phyloP scores from a whole-genome alignment of 768 basidiomycete species.

The Epithele typhae region DNA sequence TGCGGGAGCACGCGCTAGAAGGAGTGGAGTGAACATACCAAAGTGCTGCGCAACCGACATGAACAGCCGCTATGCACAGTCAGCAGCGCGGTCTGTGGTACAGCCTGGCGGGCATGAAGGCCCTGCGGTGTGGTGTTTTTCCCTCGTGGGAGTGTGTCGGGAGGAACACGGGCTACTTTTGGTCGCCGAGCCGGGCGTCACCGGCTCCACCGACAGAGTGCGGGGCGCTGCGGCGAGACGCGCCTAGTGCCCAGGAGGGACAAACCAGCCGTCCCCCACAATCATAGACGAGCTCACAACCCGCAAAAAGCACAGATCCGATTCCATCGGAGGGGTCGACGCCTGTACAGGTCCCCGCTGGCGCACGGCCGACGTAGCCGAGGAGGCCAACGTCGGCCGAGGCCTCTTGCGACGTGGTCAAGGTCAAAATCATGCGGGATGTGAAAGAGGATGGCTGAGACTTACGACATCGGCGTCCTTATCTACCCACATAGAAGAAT shows the following conservation, averaged over 20 bases:
- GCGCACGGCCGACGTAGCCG: constrained; percentile 18
- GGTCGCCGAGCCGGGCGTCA: constrained; percentile 3
- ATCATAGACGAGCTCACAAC: constrained; percentile 24
- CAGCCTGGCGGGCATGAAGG: no score
- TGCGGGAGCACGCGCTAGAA: no score
- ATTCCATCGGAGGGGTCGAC: constrained; percentile 17
- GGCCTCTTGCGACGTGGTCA: constrained; percentile 30
- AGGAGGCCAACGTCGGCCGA: constrained; percentile 29
- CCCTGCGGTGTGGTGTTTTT: constrained; percentile 3
- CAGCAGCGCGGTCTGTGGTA: no score
- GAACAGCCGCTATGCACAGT: no score
- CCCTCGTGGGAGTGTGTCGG: constrained; percentile 16
- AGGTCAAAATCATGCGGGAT: no score
- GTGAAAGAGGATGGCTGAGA: no score
- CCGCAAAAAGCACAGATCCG: constrained; percentile 26
- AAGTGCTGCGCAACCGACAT: no score
- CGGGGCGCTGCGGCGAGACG: constrained; percentile 16
- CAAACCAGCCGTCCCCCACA: no score
- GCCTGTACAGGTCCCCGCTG: constrained; percentile 15
- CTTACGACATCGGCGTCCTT: no score
- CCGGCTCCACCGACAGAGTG: constrained; percentile 20
- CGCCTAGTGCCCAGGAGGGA: neutral
- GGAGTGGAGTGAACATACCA: no score
- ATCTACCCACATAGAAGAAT: no score
- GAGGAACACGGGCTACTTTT: constrained; percentile 13